phyloP scores from a whole-genome alignment of 345 rosid genomes.

The Eucalyptus pumila region DNA sequence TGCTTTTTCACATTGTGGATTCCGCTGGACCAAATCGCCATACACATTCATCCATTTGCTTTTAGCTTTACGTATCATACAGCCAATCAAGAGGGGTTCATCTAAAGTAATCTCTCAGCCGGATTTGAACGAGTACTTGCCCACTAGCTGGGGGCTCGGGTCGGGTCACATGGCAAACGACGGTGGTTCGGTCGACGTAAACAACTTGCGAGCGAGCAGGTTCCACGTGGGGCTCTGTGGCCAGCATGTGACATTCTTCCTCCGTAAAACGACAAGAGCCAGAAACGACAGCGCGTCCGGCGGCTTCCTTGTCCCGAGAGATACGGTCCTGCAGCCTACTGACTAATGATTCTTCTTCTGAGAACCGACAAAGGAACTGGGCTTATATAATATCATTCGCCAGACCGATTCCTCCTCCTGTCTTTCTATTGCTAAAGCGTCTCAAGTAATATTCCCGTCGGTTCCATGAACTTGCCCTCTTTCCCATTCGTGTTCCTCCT shows the following conservation, averaged over 20 bases:
- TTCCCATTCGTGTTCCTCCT: not conserved
- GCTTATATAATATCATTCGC: not conserved
- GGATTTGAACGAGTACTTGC: not conserved
- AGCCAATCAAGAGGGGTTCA: not conserved
- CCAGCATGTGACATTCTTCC: not conserved
- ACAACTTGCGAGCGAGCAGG: not conserved
- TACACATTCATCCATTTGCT: not conserved
- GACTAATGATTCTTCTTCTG: not conserved
- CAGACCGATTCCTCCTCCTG: not conserved
- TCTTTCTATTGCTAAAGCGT: not conserved
- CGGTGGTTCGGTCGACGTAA: not conserved
- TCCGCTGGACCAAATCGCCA: not conserved
- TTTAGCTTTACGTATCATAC: not conserved
- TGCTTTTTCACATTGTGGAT: not conserved
- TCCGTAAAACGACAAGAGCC: not conserved
- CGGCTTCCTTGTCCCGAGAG: not conserved
- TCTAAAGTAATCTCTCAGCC: not conserved
- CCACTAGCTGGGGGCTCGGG: not conserved
- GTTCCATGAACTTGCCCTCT: not conserved
- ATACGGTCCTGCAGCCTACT: not conserved
- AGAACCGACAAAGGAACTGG: not conserved
- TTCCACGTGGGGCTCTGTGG: not conserved
- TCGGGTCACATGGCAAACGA: not conserved
- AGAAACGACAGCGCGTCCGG: not conserved
- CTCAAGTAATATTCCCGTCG: not conserved